Percentiles rank a stretch among this genome's conserved stretches.
phyloP scores from a whole-genome alignment of 2,329 filamentous ascomycete genomes.

The Alternaria ventricosa region DNA sequence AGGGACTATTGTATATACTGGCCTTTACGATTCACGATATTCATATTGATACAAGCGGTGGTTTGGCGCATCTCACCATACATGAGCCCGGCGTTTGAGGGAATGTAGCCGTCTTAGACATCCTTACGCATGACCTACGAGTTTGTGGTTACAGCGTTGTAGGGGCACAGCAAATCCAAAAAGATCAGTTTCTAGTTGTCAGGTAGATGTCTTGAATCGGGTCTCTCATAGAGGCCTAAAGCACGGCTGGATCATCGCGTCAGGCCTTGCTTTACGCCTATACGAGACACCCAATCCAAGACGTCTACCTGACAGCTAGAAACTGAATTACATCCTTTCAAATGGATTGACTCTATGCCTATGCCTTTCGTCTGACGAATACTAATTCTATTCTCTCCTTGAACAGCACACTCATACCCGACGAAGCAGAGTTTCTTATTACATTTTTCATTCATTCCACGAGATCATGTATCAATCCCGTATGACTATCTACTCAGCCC shows the following conservation, averaged over 20 bases:
- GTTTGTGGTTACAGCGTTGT: background rate
- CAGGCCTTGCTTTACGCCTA: background rate
- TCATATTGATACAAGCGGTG: background rate
- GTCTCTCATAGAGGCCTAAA: background rate
- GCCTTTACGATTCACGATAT: slow-evolving; percentile 3
- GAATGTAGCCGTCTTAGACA: background rate
- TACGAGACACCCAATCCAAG: background rate
- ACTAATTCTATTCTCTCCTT: background rate
- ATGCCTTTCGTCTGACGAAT: background rate
- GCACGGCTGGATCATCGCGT: background rate
- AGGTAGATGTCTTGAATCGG: background rate
- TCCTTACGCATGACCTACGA: background rate
- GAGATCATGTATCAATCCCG: background rate
- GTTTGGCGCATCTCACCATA: background rate
- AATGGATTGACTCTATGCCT: background rate
- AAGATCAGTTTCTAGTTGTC: background rate
- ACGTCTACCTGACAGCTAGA: background rate
- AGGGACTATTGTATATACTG: background rate
- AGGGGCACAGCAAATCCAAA: background rate
- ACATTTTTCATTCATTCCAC: background rate
- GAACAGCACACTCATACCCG: background rate
- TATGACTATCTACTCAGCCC: background rate
- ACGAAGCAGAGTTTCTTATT: background rate
- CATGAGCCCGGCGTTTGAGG: background rate
- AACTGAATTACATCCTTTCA: background rate